phyloP scores from a whole-genome alignment of 2,329 filamentous ascomycete genomes.

The Aspergillus sp. region DNA sequence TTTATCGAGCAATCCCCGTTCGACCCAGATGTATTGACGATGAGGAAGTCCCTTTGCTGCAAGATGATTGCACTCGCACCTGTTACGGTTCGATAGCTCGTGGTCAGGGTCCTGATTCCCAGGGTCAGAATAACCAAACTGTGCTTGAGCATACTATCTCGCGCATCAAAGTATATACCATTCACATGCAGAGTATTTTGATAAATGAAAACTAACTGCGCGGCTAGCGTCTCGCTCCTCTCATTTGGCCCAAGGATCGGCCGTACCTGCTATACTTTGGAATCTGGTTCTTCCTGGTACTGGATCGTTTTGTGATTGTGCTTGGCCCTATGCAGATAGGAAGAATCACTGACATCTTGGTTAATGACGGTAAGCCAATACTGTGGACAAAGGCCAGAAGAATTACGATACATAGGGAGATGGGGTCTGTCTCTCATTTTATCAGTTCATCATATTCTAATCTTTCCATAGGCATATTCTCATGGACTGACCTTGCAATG shows the following conservation, averaged over 20 bases:
- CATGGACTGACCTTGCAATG: slow-evolving; percentile 47
- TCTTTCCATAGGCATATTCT: slow-evolving; percentile 26
- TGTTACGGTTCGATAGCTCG: slow-evolving; percentile 17
- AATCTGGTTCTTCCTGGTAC: slow-evolving; percentile 60
- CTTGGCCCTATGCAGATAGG: slow-evolving; percentile 75
- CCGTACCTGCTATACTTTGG: slow-evolving; percentile 58
- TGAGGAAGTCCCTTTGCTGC: slow-evolving; percentile 14
- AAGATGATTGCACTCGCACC: slow-evolving; percentile 1
- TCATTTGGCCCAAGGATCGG: slow-evolving; percentile 66
- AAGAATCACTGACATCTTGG: slow-evolving; percentile 64
- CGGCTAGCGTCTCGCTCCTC: slow-evolving; percentile 61
- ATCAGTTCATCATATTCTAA: not conserved
- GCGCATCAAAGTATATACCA: not conserved
- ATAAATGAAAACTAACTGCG: slow-evolving; percentile 3
- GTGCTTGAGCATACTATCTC: not conserved
- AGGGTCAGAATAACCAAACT: not conserved
- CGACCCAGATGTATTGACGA: slow-evolving; percentile 9
- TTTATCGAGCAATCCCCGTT: slow-evolving; percentile 1
- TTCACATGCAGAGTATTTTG: not conserved
- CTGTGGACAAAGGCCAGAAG: not conserved
- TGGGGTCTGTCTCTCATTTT: not conserved
- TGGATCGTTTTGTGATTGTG: slow-evolving; percentile 64
- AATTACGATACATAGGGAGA: not conserved
- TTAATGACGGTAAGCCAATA: slow-evolving; percentile 36
- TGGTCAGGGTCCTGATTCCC: too few species aligned